Base-by-base conservation (phyloP, 1,284 basidiomycete genomes). In the Hypsizygus ulmarius region DNA sequence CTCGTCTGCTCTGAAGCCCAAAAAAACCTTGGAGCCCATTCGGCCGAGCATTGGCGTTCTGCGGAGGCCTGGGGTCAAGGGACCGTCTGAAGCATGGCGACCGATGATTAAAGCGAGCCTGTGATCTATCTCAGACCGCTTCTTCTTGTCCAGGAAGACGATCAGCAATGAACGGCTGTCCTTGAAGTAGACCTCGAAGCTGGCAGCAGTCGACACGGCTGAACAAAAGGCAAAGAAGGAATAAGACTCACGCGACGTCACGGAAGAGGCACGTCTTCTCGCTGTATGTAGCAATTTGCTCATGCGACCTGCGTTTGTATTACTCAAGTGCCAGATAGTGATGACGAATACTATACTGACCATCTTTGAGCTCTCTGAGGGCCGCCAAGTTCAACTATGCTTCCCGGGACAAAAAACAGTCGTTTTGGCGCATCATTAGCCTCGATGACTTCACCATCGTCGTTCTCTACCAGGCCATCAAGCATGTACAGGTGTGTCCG, bases 391-490 rank as follows among this genome's bases (percentile, higher is more conserved):
- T 91, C 90, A 1, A 92, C 78, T 19, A 86, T 79, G 50, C 90
- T 94, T 28, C 90, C 90, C 9, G 93, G 85, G 35, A 95, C 86
- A 49, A 90, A 89, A 57, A 94, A 82, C 34, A 96, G 72, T 42
- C 86, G 82, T 54, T 82, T 81, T 0, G 93, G 90, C 2, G 93
- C 93, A 57, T 96, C 90, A 55, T 81, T 81, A 1, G 90, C 90
- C 58, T 94, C 91, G 41, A 97, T 86, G 30, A 97, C 82, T 64
- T 96, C 93, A 0, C 93, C 93, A 37, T 86, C 82, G 7, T 87
- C 81, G 44, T 84, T 87, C 64, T 96, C 90, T 11, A 96, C 87
- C n/a, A 97, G 74, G 5, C 94, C 93, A 60, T 97, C 93, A 11
- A 97, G 72, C 72, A 97, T 87, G 59, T 97, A 97, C 5, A 97